A percentile compares a stretch with the other conserved stretches of the same genome.
Conservation (phyloP, 1,284 basidiomycete genomes). For the Leccinum solheimii region DNA sequence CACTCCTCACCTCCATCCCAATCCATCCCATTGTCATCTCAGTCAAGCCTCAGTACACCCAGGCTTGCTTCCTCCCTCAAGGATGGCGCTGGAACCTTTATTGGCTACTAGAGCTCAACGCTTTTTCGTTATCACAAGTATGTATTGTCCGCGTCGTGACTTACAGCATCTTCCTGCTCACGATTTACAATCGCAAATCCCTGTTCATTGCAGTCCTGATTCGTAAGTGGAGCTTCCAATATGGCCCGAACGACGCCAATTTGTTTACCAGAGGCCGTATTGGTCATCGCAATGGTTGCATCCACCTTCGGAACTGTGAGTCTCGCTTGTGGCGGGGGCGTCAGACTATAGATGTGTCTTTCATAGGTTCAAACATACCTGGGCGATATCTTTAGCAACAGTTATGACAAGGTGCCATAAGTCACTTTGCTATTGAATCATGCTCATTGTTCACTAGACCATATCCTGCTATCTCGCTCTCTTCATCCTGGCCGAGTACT, state of each 20-base stretch:
- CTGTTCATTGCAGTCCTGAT: conserved; percentile 39
- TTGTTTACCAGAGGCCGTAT: conserved; percentile 43
- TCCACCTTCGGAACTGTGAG: conserved; percentile 53
- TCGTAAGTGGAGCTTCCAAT: conserved; percentile 39
- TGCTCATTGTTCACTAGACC: conserved; percentile 48
- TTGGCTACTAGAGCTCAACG: conserved; percentile 65
- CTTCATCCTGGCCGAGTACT: conserved; percentile 77
- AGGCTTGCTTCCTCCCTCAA: conserved; percentile 19
- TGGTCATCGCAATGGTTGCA: conserved; percentile 55
- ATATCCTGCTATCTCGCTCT: conserved; percentile 80
- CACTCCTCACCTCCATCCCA: not conserved
- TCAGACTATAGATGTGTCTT: conserved; percentile 5
- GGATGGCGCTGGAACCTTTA: conserved; percentile 67
- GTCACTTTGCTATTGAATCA: conserved; percentile 1
- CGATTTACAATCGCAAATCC: conserved; percentile 9
- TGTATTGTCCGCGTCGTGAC: conserved; percentile 22
- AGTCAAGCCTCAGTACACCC: conserved; percentile 9
- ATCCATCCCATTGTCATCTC: conserved; percentile 7
- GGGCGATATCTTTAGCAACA: conserved; percentile 36
- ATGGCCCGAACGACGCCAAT: conserved; percentile 7
- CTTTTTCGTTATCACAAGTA: conserved; percentile 66
- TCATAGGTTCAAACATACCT: conserved; percentile 56
- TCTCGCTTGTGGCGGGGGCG: not conserved
- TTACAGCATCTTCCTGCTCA: conserved; percentile 11
- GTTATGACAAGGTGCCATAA: conserved; percentile 52